A percentile compares a stretch with the other conserved stretches of the same genome.
Conservation (phyloP, 2,329 filamentous ascomycete species). For the Corinectria fuckeliana region DNA sequence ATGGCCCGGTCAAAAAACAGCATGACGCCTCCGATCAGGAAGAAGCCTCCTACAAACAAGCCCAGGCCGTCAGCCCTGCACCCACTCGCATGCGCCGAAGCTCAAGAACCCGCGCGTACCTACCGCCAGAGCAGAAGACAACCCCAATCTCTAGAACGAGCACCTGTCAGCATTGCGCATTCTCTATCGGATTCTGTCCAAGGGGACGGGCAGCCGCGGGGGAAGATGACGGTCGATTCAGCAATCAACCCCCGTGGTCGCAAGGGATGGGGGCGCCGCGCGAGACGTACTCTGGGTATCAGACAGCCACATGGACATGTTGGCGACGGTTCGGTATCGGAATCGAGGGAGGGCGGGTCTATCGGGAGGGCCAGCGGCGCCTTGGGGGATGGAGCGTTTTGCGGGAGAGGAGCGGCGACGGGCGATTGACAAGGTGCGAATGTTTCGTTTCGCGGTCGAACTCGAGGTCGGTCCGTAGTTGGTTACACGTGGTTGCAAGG, state of each 20-base stretch:
- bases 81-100: constrained; percentile 29
- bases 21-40: constrained; percentile 91
- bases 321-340: constrained; percentile 22
- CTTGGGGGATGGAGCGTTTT: neutral
- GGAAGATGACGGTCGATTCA: neutral
- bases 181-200: neutral
- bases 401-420: neutral
- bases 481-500: constrained; percentile 16
- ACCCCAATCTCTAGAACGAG: constrained; percentile 82
- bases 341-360: neutral
- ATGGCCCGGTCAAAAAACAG: constrained; percentile 98
- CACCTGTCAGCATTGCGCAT: constrained; percentile 39
- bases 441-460: constrained; percentile 2
- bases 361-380: neutral
- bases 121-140: constrained; percentile 97
- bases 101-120: constrained; percentile 49
- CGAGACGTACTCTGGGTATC: constrained; percentile 85
- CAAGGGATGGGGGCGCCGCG: constrained; percentile 30
- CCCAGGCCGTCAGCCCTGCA: constrained; percentile 24
- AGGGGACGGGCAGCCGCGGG: constrained; percentile 2
- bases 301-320: constrained; percentile 88
- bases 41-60: constrained; percentile 77
- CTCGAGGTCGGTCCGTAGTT: neutral
- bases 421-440: constrained; percentile 3
- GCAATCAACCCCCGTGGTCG: constrained; percentile 5